Base-by-base conservation (phyloP, 306 rosid genomes). In the Cyclanthera cordifolia region DNA sequence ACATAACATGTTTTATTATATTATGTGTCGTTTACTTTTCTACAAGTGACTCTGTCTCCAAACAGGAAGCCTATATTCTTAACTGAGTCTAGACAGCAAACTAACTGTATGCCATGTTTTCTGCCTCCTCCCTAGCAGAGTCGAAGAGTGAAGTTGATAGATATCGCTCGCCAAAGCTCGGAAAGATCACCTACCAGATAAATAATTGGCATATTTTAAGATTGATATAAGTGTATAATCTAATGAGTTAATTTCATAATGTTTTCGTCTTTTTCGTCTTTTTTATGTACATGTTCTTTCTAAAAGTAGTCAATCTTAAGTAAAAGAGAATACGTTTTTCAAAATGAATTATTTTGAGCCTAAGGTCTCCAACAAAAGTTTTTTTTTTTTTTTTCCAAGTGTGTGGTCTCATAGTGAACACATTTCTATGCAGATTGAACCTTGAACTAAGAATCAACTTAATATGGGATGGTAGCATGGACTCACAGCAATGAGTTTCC, bases 401-500 rank as follows among this genome's bases (percentile, higher is more conserved):
- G 32, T 24, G 30, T 53, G 32, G 13, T 53, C 24, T 32, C 67
- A 1, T 16, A 59, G 45, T 34, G 47, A n/a, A 59, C 3, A 10
- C 25, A n/a, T 32, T 59, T 17, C 28, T 8, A 4, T 10, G 28
- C 12, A 61, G 4, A 61, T 58, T 58, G 6, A n/a, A 57, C 45
- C 13, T 28, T 28, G 14, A 17, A 58, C 13, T 60, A 16, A 60
- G 49, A 60, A 60, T 0, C 16, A 10, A 10, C 1, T 43, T 39
- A 19, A 19, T 39, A 74, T 27, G 28, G 8, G 52, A 61, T 80
- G 84, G 66, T 56, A 77, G 58, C 55, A 47, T 17, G 7, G 30
- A 64, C 95, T 78, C 70, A 81, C 95, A 69, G 76, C 90, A 70
- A 87, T 85, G 41, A 91, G 95, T 69, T 86, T 91, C 67, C 94